A percentile compares a stretch with the other conserved stretches of the same genome.
Evolutionary conservation across 257 asterid species (phyloP).

Genomic region (Parsonsia alboflavescens): DNA sequence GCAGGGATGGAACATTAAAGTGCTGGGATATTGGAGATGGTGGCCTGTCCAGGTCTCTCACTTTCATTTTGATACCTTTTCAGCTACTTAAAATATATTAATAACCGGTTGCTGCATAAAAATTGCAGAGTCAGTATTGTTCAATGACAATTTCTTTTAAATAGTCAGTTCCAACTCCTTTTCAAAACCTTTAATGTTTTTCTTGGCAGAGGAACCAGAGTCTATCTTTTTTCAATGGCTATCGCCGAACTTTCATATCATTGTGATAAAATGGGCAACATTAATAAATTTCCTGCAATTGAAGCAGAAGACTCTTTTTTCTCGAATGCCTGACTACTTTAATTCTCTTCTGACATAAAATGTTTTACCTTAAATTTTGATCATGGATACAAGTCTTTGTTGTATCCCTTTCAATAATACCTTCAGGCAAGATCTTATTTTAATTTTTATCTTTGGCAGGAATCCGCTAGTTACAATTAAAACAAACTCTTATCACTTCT

Average conservation of each 20-base stretch:
- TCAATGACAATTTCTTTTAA: no score
- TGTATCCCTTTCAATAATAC: neutral
- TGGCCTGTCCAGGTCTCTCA: constrained; percentile 46
- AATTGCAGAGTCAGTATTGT: neutral
- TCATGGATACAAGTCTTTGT: neutral
- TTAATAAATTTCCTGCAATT: neutral
- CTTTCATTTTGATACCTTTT: neutral
- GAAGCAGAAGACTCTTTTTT: neutral
- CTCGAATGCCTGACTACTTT: neutral
- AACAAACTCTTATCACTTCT: constrained; percentile 81
- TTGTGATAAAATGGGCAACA: neutral
- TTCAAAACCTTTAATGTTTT: neutral
- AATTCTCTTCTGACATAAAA: neutral
- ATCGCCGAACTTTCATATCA: neutral
- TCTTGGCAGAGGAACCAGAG: neutral
- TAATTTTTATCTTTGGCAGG: constrained; percentile 21
- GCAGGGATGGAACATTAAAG: constrained; percentile 86
- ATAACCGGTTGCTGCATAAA: neutral
- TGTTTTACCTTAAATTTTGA: neutral
- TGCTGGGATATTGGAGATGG: constrained; percentile 81
- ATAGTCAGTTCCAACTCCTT: neutral
- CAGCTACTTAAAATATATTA: neutral
- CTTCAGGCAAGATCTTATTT: constrained; percentile 1
- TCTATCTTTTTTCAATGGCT: neutral
- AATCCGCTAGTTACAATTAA: constrained; percentile 56